These are phyloP conservation scores for Lentinula raphanica DNA, from an alignment of 768 basidiomycete species.

Conservation along the genomic window DNA sequence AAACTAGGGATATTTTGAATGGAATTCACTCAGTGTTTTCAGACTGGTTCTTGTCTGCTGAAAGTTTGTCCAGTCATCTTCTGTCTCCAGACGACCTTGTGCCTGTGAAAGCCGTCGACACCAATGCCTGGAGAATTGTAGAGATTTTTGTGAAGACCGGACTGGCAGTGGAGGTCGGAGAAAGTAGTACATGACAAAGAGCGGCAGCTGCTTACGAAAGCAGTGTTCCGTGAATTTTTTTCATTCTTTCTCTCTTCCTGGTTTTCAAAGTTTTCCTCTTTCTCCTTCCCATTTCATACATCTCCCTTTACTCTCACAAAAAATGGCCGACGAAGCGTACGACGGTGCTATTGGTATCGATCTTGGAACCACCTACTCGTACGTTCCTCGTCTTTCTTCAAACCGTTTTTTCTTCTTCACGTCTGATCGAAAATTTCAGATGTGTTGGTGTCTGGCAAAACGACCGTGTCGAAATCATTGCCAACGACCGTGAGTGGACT, in stretches of 20 bases:
- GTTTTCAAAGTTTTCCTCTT: constrained; percentile 15
- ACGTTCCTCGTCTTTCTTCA: constrained; percentile 22
- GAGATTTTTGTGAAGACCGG: not conserved
- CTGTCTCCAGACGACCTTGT: constrained; percentile 32
- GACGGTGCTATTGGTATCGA: constrained; percentile 97
- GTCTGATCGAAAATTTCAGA: constrained; percentile 35
- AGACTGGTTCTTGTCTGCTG: constrained; percentile 54
- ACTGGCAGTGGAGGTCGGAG: not conserved
- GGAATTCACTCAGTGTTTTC: constrained; percentile 46
- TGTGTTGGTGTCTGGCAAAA: constrained; percentile 99
- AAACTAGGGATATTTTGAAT: constrained; percentile 6
- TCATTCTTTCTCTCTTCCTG: constrained; percentile 16
- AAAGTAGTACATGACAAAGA: constrained; percentile 10
- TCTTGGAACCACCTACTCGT: constrained; percentile 97
- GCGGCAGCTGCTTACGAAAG: constrained; percentile 52
- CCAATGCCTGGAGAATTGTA: constrained; percentile 11
- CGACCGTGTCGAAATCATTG: constrained; percentile 99
- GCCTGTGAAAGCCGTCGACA: constrained; percentile 11
- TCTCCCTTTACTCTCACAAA: constrained; percentile 23
- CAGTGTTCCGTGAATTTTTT: constrained; percentile 32
- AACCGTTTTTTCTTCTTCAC: constrained; percentile 14
- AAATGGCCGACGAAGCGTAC: constrained; percentile 85
- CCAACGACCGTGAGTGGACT: constrained; percentile 78
- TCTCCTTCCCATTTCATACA: constrained; percentile 31
- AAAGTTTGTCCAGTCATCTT: constrained; percentile 61